Base-by-base conservation (phyloP, 352 stramenopile genomes). In the Pythium brachiatum region DNA sequence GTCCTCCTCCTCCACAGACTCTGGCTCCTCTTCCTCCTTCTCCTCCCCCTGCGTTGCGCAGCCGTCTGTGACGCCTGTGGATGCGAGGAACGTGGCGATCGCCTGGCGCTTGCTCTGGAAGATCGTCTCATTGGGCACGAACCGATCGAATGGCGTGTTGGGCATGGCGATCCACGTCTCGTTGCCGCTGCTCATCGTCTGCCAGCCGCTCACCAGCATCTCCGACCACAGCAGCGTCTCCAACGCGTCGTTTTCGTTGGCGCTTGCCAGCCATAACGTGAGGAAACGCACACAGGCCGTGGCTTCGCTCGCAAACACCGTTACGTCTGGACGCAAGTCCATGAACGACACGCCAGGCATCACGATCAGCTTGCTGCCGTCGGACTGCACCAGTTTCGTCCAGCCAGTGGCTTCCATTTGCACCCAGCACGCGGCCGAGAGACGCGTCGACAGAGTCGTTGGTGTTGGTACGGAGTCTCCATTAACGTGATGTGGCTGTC, bases 301-400 rank as follows among this genome's bases (percentile, higher is more conserved):
- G 39, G 76, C 73, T 12, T 90, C 66, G n/a, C 74, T 75, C 53
- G 92, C 79, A 23, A 94, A 92, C n/a, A 95, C 73, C 27, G 81
- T 93, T 48, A 86, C 74, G 50, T 90, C 88, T 7, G 85, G 84
- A 2, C 73, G 60, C 34, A 92, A 82, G 31, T 89, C 74, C 26
- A 86, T 81, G 60, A 93, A 95, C 53, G 66, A 74, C 2, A 78
- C 75, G 38, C 71, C 79, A 1, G 86, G 84, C 72, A 87, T 89
- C 31, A 78, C 85, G 72, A 87, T 92, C n/a, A 89, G 55, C 46
- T 81, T 61, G 21, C 73, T 47, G 12, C 83, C 79, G 51, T 87
- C 58, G 7, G 58, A 67, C 51, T 88, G 79, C 18, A 55, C 75
- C 60, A 93, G 79, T 7, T 71, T 81, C 48, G 84, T 71, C 84